Base-by-base conservation (phyloP, 352 stramenopile species). In the Pelagophyceae sp. region DNA sequence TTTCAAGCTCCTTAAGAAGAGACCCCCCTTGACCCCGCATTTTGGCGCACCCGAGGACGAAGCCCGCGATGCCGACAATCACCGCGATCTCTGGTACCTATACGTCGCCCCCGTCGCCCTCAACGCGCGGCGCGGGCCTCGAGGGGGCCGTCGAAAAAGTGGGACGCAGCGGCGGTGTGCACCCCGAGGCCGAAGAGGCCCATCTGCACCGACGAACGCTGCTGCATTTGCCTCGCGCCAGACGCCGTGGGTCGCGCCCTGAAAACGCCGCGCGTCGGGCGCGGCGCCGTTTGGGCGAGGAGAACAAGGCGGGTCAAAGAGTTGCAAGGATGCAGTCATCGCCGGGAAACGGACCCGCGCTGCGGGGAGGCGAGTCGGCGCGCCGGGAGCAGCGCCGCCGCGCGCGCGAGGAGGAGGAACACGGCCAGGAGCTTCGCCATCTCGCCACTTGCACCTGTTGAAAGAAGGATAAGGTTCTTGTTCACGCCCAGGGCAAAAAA, bases 131-230 rank as follows among this genome's bases (percentile, higher is more conserved):
- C n/a, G n/a, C n/a, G n/a, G n/a, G n/a, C n/a, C n/a, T n/a, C n/a
- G n/a, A n/a, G n/a, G n/a, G n/a, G 45, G 11, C 45, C 45, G 45
- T 54, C 45, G 45, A 23, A 54, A 54, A 54, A 54, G 45, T 11
- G 23, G 23, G 45, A 54, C 11, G 23, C 45, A 23, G 11, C 45
- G 45, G 45, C 45, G 45, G 45, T 23, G 11, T 54, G 45, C 23
- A 37, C 6, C 15, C 67, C 67, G 67, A 74, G 67, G 33, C 67
- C 67, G 67, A 74, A 74, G 67, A 74, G 67, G 38, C 67, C 31
- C 35, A 58, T 74, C 29, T 67, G 58, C 5, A 67, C 58, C 45
- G 45, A 54, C 11, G 45, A 54, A 23, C 45, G 45, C 45, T 54
- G 45, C 23, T 54, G 45, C 45, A 54, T 23, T n/a, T n/a, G n/a